A percentile compares a stretch with the other conserved stretches of the same genome.
phyloP scores from a whole-genome alignment of 148 eudicot species.

The Vaccinium macrocarpon region DNA sequence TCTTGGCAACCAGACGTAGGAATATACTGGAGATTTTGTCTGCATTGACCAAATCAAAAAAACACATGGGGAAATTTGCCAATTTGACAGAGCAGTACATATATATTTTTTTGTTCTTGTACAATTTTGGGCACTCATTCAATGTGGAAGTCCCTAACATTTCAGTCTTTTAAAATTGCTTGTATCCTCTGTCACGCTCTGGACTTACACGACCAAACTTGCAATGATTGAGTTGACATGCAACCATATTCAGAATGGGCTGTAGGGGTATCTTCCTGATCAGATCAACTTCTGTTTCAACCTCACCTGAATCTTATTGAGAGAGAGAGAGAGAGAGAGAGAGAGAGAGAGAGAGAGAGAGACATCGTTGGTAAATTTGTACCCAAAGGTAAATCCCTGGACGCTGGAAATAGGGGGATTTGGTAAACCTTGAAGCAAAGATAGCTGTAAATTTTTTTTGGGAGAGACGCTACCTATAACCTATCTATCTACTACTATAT shows the following conservation, averaged over 20 bases:
- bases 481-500: too few relatives aligned
- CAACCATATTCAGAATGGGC: background rate
- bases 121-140: background rate
- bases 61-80: background rate
- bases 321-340: background rate
- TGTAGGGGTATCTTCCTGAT: too few relatives aligned
- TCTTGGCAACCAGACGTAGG: background rate
- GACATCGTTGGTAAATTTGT: background rate
- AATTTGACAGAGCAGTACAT: background rate
- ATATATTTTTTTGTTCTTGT: background rate
- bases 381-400: background rate
- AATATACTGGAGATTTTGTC: background rate
- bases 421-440: slow-evolving; percentile 4
- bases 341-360: slow-evolving; percentile 1
- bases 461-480: background rate
- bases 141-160: background rate
- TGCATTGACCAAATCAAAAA: background rate
- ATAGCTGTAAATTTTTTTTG: background rate
- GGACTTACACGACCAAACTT: background rate
- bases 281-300: background rate
- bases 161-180: background rate
- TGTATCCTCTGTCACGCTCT: background rate
- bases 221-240: background rate
- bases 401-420: background rate
- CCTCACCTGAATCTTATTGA: background rate